Evolutionary conservation across 495 filamentous ascomycete genomes (phyloP).

Genomic region (Barbatosphaeria neglecta): DNA sequence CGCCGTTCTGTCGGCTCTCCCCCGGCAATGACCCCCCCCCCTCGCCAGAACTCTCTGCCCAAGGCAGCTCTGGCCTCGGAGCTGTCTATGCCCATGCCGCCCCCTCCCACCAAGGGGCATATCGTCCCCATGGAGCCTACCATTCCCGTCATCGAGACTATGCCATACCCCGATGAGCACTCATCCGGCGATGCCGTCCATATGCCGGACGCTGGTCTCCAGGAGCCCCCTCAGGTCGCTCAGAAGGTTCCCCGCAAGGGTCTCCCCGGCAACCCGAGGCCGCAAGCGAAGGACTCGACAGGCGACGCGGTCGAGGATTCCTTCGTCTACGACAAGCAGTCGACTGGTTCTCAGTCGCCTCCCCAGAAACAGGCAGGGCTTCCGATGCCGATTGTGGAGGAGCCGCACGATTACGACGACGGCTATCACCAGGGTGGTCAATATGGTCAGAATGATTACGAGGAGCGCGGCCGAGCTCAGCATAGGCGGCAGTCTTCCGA

Average conservation of each 20-base stretch:
- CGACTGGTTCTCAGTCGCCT: neutral
- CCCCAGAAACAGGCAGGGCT: neutral
- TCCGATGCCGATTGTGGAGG: slow-evolving; percentile 11
- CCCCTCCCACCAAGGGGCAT: slow-evolving; percentile 7
- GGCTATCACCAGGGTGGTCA: slow-evolving; percentile 10
- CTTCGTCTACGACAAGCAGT: neutral
- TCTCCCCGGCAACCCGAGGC: neutral
- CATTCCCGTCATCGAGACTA: slow-evolving; percentile 9
- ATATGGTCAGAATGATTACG: slow-evolving; percentile 6
- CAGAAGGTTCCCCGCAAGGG: slow-evolving; percentile 12
- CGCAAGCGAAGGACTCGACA: neutral
- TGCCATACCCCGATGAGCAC: slow-evolving; percentile 17
- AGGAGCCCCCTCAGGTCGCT: slow-evolving; percentile 23
- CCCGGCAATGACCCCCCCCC: slow-evolving; percentile 8
- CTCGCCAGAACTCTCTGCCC: slow-evolving; percentile 14
- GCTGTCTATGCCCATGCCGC: slow-evolving; percentile 18
- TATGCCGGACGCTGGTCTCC: slow-evolving; percentile 17
- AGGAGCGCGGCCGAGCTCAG: slow-evolving; percentile 16
- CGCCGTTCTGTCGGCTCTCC: slow-evolving; percentile 5
- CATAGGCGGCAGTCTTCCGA: slow-evolving; percentile 25
- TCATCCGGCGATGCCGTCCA: slow-evolving; percentile 11
- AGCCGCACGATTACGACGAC: slow-evolving; percentile 16
- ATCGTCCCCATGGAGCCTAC: slow-evolving; percentile 2
- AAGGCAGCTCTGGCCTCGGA: slow-evolving; percentile 14
- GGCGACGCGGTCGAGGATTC: neutral